Evolutionary conservation across 257 asterid species (phyloP), one percentile per base, ranked within the genome.

Genomic region (Penstemon eatonii): DNA sequence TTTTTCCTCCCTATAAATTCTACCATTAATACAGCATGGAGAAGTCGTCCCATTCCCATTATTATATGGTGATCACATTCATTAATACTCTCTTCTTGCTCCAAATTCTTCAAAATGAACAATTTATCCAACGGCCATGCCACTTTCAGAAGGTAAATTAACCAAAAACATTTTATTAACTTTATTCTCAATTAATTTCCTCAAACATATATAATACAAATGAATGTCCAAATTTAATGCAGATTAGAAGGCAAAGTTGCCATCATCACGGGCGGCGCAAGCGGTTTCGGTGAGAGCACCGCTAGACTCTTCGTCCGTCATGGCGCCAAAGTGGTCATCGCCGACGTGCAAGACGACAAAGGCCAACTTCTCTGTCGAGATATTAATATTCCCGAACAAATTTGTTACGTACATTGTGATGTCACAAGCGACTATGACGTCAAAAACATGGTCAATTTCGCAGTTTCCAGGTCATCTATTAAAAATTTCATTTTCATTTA

Each of bases 201-300:
- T 15, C 18, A 15, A 0, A 15, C 18, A 15, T 15, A 15, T 15
- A 15, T 15, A 15, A 15, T 15, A 15, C 18, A 15, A 15, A 15
- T 15, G 18, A 15, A 15, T 15, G 18, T 15, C 18, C 18, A 15
- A 0, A 15, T 15, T 15, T 8, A 63, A 13, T 70, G 77, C 73
- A 87, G 89, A 61, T 68, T 90, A 61, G 88, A 84, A 66, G 95
- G 96, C 19, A 90, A 90, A 69, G 96, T 90, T 0, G 97, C 95
- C 18, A 76, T 88, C 41, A 72, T 90, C 56, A 90, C 97, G 45
- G 97, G 97, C 50, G 97, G 96, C 10, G 95, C 97, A 6, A 86
- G 96, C 73, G 96, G 97, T 11, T 83, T 90, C 49, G 97, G 97
- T 1, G 97, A 84, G 80, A 74, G 85, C 74, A 80, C 97, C 6